These are phyloP conservation scores for Rhizophlyctis rosea DNA, from an alignment of 192 early-diverging fungal genomes.

Conservation along the genomic window DNA sequence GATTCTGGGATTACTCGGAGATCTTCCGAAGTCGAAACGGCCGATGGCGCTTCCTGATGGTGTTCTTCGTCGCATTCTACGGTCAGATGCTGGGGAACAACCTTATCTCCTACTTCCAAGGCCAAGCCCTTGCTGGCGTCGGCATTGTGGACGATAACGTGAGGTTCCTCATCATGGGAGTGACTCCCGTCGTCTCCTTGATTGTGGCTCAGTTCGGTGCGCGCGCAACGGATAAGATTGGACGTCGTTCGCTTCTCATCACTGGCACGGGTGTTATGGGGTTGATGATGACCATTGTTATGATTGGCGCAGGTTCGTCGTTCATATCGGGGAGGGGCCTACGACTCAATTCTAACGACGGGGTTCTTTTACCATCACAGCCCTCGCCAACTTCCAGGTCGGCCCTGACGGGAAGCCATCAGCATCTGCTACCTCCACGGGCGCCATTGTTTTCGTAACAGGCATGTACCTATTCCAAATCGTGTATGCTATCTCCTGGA, in stretches of 20 bases:
- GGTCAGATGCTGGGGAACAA: slow-evolving; percentile 37
- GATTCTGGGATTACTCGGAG: slow-evolving; percentile 17
- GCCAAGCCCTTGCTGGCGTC: slow-evolving; percentile 19
- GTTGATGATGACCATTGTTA: too few species aligned
- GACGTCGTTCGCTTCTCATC: slow-evolving; percentile 39
- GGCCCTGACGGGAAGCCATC: too few species aligned
- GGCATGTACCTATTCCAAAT: slow-evolving; percentile 37
- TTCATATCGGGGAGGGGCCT: too few species aligned
- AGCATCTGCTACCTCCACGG: too few species aligned
- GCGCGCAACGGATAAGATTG: slow-evolving; percentile 31
- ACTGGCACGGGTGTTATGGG: too few species aligned
- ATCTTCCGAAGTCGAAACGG: slow-evolving; percentile 19
- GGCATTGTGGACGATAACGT: slow-evolving; percentile 28
- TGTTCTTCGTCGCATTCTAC: slow-evolving; percentile 38
- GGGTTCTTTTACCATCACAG: too few species aligned
- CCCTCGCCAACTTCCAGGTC: too few species aligned
- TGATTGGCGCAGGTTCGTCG: too few species aligned
- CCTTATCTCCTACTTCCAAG: slow-evolving; percentile 25
- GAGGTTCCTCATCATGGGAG: slow-evolving; percentile 29
- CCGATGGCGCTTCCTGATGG: slow-evolving; percentile 21
- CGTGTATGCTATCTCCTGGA: slow-evolving; percentile 46
- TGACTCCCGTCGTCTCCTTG: slow-evolving; percentile 29
- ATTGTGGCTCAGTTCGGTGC: slow-evolving; percentile 32
- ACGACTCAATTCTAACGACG: too few species aligned
- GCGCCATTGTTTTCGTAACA: too few species aligned